These are phyloP conservation scores for Ailanthus altissimus DNA, from an alignment of 345 rosid species.

Conservation along the genomic window DNA sequence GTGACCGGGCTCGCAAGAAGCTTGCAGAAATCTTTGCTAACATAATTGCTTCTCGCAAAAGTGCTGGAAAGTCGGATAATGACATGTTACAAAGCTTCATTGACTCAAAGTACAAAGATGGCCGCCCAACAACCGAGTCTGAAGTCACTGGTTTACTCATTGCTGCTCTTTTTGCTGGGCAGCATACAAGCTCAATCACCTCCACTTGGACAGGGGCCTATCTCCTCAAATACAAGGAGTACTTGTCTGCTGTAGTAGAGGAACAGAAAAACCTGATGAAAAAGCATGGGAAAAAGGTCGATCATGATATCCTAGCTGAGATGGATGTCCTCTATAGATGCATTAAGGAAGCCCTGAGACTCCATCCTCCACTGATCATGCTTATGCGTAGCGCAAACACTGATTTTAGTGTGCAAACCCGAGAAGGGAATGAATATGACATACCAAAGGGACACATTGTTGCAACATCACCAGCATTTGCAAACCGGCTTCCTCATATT, in stretches of 20 bases:
- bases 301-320: constrained; percentile 87
- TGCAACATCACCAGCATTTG: constrained; percentile 94
- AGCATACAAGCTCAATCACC: constrained; percentile 99
- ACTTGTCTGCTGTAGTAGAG: constrained; percentile 57
- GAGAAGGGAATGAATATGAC: constrained; percentile 81
- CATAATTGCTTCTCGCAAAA: constrained; percentile 79
- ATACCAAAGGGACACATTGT: constrained; percentile 95
- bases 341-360: constrained; percentile 96
- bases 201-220: constrained; percentile 98
- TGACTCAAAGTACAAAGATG: constrained; percentile 90
- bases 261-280: constrained; percentile 75
- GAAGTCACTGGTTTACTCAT: constrained; percentile 95
- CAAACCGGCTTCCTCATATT: constrained; percentile 84
- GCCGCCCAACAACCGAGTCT: constrained; percentile 79
- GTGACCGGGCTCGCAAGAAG: constrained; percentile 84
- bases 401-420: constrained; percentile 74
- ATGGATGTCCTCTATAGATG: constrained; percentile 90
- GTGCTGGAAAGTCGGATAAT: constrained; percentile 65
- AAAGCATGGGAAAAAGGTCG: constrained; percentile 81
- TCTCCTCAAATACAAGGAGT: constrained; percentile 63
- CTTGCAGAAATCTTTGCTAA: constrained; percentile 70
- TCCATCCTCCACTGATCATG: constrained; percentile 95
- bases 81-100: constrained; percentile 98
- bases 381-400: constrained; percentile 80
- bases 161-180: constrained; percentile 97